phyloP scores from a whole-genome alignment of 228 moss, liverwort and hornwort species.

The Sphagnum fallax region DNA sequence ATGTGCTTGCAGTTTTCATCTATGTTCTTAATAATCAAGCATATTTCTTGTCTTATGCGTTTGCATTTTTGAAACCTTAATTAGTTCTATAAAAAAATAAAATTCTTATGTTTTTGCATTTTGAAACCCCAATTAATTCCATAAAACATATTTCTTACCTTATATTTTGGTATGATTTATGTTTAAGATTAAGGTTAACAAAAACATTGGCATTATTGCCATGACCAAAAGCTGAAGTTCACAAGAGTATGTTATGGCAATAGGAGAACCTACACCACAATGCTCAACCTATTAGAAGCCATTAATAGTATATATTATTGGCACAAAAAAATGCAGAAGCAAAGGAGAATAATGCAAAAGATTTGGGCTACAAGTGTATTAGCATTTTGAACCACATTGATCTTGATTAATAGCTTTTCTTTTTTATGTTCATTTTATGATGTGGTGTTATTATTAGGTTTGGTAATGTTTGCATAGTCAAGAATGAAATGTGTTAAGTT shows the following conservation, averaged over 20 bases:
- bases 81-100: too few species aligned
- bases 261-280: constrained; percentile 7
- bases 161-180: too few species aligned
- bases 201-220: too few species aligned
- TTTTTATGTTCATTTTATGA: not conserved
- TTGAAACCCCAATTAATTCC: too few species aligned
- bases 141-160: too few species aligned
- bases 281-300: constrained; percentile 50
- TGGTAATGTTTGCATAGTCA: constrained; percentile 12
- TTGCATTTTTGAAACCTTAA: too few species aligned
- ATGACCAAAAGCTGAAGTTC: too few species aligned
- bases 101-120: too few species aligned
- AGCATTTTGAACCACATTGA: constrained; percentile 42
- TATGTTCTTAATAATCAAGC: too few species aligned
- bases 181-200: too few species aligned
- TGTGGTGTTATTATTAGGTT: not conserved
- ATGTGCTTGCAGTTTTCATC: too few species aligned
- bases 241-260: constrained; percentile 25
- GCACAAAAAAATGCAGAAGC: constrained; percentile 5
- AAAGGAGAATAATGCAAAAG: constrained; percentile 9
- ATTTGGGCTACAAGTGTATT: constrained; percentile 19
- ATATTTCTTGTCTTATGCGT: too few species aligned
- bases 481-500: constrained; percentile 46
- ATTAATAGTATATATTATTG: constrained; percentile 35
- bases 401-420: constrained; percentile 1